These are phyloP conservation scores for Lachnellula cervina DNA, from an alignment of 2,329 filamentous ascomycete species.

Conservation along the genomic window DNA sequence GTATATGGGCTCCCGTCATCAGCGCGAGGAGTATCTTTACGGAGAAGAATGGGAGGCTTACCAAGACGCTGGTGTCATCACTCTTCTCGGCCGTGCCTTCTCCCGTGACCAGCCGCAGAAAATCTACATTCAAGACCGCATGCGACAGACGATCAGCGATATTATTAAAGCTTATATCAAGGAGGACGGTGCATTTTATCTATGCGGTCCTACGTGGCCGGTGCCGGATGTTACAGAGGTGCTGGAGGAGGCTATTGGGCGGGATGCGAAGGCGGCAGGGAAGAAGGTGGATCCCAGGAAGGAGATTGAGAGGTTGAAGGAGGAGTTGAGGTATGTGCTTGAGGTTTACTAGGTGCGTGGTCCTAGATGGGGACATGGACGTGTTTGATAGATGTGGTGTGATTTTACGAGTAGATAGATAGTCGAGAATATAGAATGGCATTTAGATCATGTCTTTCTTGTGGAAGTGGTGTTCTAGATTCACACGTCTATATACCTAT, in stretches of 20 bases:
- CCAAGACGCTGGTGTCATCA: slow-evolving; percentile 90
- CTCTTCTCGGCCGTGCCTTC: slow-evolving; percentile 87
- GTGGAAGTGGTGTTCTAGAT: neutral
- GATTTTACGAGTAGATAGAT: neutral
- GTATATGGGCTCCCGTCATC: slow-evolving; percentile 95
- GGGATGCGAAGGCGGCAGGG: slow-evolving; percentile 62
- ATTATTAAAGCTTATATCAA: slow-evolving; percentile 83
- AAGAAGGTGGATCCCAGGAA: slow-evolving; percentile 82
- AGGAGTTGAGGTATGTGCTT: slow-evolving; percentile 86
- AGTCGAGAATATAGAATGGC: neutral
- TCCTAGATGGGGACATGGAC: neutral
- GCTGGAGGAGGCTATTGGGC: slow-evolving; percentile 82
- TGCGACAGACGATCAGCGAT: slow-evolving; percentile 79
- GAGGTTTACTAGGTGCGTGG: slow-evolving; percentile 73
- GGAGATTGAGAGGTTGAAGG: slow-evolving; percentile 97
- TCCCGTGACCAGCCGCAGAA: slow-evolving; percentile 95
- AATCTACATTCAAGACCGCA: slow-evolving; percentile 98
- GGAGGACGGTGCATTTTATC: slow-evolving; percentile 89
- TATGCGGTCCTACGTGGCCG: slow-evolving; percentile 97
- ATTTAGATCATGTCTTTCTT: neutral
- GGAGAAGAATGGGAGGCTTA: slow-evolving; percentile 99
- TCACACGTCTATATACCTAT: neutral
- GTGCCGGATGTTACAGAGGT: slow-evolving; percentile 95
- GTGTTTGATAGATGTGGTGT: neutral
- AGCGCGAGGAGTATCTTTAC: slow-evolving; percentile 97